These are phyloP conservation scores for Choiromyces venosus DNA, from an alignment of 495 filamentous ascomycete genomes.

Conservation along the genomic window DNA sequence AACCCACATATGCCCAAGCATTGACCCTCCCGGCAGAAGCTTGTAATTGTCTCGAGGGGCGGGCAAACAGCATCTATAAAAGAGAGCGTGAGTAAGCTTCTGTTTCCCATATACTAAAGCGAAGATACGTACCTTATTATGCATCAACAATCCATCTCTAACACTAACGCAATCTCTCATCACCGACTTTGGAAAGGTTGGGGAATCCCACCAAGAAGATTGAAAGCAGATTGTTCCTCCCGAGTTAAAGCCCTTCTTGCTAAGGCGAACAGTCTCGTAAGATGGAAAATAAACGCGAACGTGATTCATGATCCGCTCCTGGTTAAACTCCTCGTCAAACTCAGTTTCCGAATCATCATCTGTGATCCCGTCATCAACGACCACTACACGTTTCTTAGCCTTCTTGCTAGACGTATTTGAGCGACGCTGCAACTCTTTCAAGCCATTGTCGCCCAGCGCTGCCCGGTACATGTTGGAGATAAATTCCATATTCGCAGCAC, in stretches of 20 bases:
- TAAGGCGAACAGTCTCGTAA: conserved; percentile 59
- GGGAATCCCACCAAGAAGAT: conserved; percentile 58
- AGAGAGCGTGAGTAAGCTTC: conserved; percentile 1
- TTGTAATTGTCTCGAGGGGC: conserved; percentile 44
- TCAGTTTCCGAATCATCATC: conserved; percentile 37
- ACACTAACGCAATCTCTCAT: conserved; percentile 69
- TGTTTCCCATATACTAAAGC: neutral
- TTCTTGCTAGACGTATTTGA: neutral
- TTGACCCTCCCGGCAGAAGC: conserved; percentile 28
- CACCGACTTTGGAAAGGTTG: conserved; percentile 62
- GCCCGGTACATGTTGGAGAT: conserved; percentile 68
- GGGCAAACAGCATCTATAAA: conserved; percentile 59
- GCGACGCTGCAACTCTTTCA: conserved; percentile 15
- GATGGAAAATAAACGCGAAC: conserved; percentile 84
- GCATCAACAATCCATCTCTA: conserved; percentile 68
- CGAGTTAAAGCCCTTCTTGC: conserved; percentile 54
- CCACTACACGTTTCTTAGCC: conserved; percentile 53
- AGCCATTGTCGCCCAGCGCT: conserved; percentile 35
- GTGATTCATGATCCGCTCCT: conserved; percentile 48
- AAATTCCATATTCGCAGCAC: conserved; percentile 63
- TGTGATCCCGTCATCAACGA: conserved; percentile 47
- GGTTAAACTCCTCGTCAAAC: conserved; percentile 37
- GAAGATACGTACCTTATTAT: conserved; percentile 60
- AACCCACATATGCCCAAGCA: conserved; percentile 84
- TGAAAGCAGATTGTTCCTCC: conserved; percentile 81